Evolutionary conservation across 2,329 filamentous ascomycete species (phyloP).

Genomic region (Monosporascus ibericus): DNA sequence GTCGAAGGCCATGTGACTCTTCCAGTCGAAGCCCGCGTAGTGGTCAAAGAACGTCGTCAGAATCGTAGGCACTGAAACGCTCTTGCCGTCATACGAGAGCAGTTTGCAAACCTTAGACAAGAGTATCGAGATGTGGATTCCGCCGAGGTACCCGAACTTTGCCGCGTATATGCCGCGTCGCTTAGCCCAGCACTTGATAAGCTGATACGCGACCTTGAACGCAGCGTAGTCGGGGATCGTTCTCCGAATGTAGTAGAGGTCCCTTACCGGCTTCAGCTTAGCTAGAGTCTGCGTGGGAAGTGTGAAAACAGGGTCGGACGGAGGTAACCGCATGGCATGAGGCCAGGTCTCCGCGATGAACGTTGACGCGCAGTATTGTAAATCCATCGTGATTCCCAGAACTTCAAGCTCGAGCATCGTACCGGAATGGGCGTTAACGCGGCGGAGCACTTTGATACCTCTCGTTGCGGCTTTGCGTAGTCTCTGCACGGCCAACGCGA

Average conservation of each 20-base stretch:
- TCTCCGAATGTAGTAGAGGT: slow-evolving; percentile 53
- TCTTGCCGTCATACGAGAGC: slow-evolving; percentile 30
- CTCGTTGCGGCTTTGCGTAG: slow-evolving; percentile 39
- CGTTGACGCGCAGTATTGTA: slow-evolving; percentile 60
- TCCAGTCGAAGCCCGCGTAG: slow-evolving; percentile 58
- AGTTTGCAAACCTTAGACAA: slow-evolving; percentile 55
- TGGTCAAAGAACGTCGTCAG: slow-evolving; percentile 56
- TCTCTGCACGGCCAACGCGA: slow-evolving; percentile 49
- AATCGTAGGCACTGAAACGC: slow-evolving; percentile 42
- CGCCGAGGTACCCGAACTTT: slow-evolving; percentile 59
- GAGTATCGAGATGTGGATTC: slow-evolving; percentile 58
- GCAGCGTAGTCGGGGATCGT: slow-evolving; percentile 53
- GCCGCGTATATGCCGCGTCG: slow-evolving; percentile 57
- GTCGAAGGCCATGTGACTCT: slow-evolving; percentile 48
- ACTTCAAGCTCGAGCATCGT: slow-evolving; percentile 60
- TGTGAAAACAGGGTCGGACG: slow-evolving; percentile 47
- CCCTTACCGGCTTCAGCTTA: slow-evolving; percentile 59
- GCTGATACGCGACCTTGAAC: slow-evolving; percentile 53
- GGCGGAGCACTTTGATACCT: slow-evolving; percentile 47
- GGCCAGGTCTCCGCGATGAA: slow-evolving; percentile 49
- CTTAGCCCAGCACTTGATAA: slow-evolving; percentile 57
- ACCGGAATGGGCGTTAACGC: slow-evolving; percentile 51
- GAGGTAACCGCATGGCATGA: slow-evolving; percentile 37
- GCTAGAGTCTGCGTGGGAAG: slow-evolving; percentile 50
- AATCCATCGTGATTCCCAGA: slow-evolving; percentile 51